Base-by-base conservation (phyloP, 257 asterid species). In the Salvia hispanica region DNA sequence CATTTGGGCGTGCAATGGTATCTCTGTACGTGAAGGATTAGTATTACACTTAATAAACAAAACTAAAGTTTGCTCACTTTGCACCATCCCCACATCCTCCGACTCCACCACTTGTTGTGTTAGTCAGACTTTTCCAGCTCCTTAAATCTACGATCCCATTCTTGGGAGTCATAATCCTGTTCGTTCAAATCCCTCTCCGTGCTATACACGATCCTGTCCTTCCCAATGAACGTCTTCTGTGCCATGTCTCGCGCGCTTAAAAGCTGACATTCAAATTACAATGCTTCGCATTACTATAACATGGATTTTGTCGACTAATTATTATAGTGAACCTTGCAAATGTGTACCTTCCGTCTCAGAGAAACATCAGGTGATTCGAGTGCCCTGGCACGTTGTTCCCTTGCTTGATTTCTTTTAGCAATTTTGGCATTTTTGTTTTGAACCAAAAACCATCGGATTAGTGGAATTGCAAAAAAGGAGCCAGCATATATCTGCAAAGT, bases 211-310 rank as follows among this genome's bases (percentile, higher is more conserved):
- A 94, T 94, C 71, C 79, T 79, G 69, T 94, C 99, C 86, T 84
- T 72, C 39, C 99, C 83, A 36, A 94, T 88, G 77, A 82, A 86
- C 14, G 91, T 88, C 84, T 82, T 80, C 67, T 91, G 90, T 7
- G 99, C 96, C 97, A 94, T 88, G 76, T 91, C 96, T 62, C 99
- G 86, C 4, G 99, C 97, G 71, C 91, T 94, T 82, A 88, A 68
- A 73, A 94, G 80, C 99, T 94, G 91, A 51, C 47, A 62, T n/a
- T 43, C 34, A 37, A n/a, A 55, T 53, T 44, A 62, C 48, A 8
- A 18, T 6, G 6, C 13, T 52, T 9, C 4, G 28, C 11, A 15
- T 48, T 14, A 48, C 9, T 48, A 14, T 37, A 36, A 21, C 28
- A 18, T 58, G 50, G 52, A 44, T 47, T 47, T 47, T 4, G 1